These are phyloP conservation scores for Sarocladium oryzae DNA, from an alignment of 2,329 filamentous ascomycete genomes.

Conservation along the genomic window DNA sequence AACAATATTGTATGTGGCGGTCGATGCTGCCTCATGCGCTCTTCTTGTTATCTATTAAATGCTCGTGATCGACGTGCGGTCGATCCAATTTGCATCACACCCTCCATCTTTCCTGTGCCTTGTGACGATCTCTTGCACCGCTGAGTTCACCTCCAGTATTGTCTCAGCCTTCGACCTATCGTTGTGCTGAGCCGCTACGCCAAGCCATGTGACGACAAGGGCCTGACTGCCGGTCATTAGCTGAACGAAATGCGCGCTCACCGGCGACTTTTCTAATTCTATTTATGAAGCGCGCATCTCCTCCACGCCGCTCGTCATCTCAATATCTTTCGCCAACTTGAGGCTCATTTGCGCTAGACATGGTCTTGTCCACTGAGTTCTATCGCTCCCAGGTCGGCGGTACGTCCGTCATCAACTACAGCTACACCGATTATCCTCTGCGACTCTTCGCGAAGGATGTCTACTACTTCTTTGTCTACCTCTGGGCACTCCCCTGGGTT, in stretches of 20 bases:
- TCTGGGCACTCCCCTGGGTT: conserved; percentile 53
- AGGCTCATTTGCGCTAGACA: conserved; percentile 12
- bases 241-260: not conserved
- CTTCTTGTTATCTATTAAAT: too few relatives aligned
- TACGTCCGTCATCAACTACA: conserved; percentile 51
- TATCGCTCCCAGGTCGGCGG: conserved; percentile 54
- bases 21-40: too few relatives aligned
- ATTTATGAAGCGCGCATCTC: not conserved
- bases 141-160: not conserved
- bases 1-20: too few relatives aligned
- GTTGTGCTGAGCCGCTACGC: not conserved
- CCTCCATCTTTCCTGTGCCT: not conserved
- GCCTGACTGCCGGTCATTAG: not conserved
- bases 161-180: not conserved
- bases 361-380: conserved; percentile 38
- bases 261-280: not conserved
- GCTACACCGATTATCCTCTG: conserved; percentile 51
- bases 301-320: too few relatives aligned
- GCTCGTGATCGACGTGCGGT: not conserved
- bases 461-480: conserved; percentile 48
- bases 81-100: not conserved
- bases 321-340: too few relatives aligned
- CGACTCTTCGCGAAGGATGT: conserved; percentile 45
- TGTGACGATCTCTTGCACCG: conserved; percentile 1
- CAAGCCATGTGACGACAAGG: conserved; percentile 9